Evolutionary conservation across 2,329 filamentous ascomycete genomes (phyloP).

Genomic region (Penicillium sp.): DNA sequence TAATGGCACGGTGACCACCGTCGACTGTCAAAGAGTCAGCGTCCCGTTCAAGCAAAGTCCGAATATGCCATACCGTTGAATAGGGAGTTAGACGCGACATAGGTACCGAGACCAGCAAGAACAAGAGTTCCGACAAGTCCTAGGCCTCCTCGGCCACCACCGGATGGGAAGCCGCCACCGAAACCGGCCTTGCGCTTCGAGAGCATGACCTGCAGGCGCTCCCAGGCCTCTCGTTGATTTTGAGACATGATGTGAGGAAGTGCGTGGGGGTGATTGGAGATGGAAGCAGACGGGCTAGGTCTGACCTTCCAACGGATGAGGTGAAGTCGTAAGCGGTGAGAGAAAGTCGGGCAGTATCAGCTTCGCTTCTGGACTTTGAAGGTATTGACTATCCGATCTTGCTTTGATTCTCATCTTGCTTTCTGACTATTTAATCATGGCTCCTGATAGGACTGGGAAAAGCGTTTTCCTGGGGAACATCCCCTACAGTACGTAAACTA

Average conservation of each 20-base stretch:
- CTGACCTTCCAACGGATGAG: conserved; percentile 27
- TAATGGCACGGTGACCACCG: conserved; percentile 98
- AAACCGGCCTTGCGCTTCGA: conserved; percentile 51
- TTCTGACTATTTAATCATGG: conserved; percentile 35
- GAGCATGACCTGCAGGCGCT: conserved; percentile 64
- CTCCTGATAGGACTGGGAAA: conserved; percentile 47
- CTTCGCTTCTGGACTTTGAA: conserved; percentile 11
- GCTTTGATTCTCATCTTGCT: not conserved
- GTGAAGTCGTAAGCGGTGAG: conserved; percentile 25
- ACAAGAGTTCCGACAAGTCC: conserved; percentile 57
- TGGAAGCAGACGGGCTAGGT: conserved; percentile 22
- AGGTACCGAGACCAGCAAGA: conserved; percentile 51
- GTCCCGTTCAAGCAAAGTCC: not conserved
- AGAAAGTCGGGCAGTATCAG: conserved; percentile 31
- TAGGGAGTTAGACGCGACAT: conserved; percentile 57
- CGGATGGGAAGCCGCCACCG: conserved; percentile 52
- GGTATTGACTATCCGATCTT: conserved; percentile 9
- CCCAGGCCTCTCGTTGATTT: conserved; percentile 68
- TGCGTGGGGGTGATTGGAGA: conserved; percentile 16
- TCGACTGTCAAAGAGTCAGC: conserved; percentile 63
- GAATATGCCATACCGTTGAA: conserved; percentile 60
- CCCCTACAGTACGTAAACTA: conserved; percentile 65
- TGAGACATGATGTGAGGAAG: conserved; percentile 43
- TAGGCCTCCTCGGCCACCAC: conserved; percentile 55
- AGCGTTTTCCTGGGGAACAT: conserved; percentile 56